phyloP scores from a whole-genome alignment of 169 alveolate genomes.

The Eimeria nieschulzi region DNA sequence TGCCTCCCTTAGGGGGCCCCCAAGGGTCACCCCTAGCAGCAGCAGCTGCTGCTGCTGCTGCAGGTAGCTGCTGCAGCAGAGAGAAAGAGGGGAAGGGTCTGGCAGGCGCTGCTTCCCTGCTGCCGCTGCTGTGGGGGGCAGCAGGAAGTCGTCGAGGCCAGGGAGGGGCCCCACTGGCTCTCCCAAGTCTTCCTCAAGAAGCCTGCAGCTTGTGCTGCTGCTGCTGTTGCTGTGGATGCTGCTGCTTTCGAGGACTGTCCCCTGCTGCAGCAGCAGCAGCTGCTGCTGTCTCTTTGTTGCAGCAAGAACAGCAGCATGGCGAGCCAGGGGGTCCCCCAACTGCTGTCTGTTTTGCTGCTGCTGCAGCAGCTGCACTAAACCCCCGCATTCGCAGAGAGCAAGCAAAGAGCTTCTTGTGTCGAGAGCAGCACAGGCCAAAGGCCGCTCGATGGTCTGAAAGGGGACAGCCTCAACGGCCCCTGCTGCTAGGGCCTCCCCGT shows the following conservation, averaged over 20 bases:
- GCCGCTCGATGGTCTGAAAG: slow-evolving; percentile 22
- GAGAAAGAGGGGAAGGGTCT: background rate
- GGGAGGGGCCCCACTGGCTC: slow-evolving; percentile 14
- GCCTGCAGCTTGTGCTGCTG: slow-evolving; percentile 9
- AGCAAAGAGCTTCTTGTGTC: background rate
- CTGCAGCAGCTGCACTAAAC: slow-evolving; percentile 50
- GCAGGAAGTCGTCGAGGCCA: slow-evolving; percentile 17
- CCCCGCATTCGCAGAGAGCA: slow-evolving; percentile 29
- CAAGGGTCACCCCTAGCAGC: background rate
- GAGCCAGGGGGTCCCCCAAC: background rate
- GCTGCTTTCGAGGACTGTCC: background rate
- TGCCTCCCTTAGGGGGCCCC: slow-evolving; percentile 12
- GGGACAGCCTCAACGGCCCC: slow-evolving; percentile 54
- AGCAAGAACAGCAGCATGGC: slow-evolving; percentile 5
- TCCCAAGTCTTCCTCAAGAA: background rate
- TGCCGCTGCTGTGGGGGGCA: slow-evolving; percentile 28
- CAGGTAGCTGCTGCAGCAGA: slow-evolving; percentile 18
- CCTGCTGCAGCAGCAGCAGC: slow-evolving; percentile 7
- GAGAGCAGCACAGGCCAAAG: slow-evolving; percentile 25
- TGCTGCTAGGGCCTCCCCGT: background rate
- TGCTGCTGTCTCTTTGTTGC: slow-evolving; percentile 30
- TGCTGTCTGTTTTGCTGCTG: slow-evolving; percentile 25
- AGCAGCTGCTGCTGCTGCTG: slow-evolving; percentile 56
- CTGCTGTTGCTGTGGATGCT: slow-evolving; percentile 22
- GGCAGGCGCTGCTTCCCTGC: slow-evolving; percentile 6